phyloP scores from a whole-genome alignment of 768 basidiomycete genomes.

The Boletus bicolor region DNA sequence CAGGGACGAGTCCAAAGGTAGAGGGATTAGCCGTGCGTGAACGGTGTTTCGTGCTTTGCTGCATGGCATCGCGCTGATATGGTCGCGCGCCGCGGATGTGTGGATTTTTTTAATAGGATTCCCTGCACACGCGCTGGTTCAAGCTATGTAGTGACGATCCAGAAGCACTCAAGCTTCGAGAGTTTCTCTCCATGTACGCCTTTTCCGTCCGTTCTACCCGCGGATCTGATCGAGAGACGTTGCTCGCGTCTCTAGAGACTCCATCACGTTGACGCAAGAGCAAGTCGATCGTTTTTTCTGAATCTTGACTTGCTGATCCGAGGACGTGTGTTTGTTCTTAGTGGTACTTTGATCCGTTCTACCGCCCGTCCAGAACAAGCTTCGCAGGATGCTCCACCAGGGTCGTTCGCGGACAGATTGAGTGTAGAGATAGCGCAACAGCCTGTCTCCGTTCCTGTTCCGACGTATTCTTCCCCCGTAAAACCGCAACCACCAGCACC shows the following conservation, averaged over 20 bases:
- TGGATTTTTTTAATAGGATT: conserved; percentile 10
- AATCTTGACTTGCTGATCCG: conserved; percentile 9
- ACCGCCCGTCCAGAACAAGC: conserved; percentile 1
- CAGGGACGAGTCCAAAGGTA: conserved; percentile 3
- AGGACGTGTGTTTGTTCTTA: neutral
- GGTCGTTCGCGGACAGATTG: neutral
- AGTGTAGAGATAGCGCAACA: neutral
- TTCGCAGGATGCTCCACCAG: conserved; percentile 5
- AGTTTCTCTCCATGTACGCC: conserved; percentile 30
- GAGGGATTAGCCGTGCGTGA: conserved; percentile 7
- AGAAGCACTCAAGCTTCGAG: conserved; percentile 22
- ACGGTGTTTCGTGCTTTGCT: neutral
- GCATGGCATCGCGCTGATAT: neutral
- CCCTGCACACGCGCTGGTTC: conserved; percentile 26
- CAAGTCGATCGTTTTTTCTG: conserved; percentile 9
- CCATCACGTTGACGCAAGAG: conserved; percentile 25
- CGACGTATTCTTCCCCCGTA: neutral
- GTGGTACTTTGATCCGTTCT: conserved; percentile 14
- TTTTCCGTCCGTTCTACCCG: neutral
- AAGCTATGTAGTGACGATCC: conserved; percentile 24
- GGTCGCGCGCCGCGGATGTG: neutral
- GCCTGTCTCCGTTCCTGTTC: neutral
- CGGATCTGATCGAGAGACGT: conserved; percentile 7
- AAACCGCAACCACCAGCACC: neutral
- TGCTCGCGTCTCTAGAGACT: conserved; percentile 6